These are phyloP conservation scores for Erodium maritimum DNA, from an alignment of 345 rosid species.

Conservation along the genomic window DNA sequence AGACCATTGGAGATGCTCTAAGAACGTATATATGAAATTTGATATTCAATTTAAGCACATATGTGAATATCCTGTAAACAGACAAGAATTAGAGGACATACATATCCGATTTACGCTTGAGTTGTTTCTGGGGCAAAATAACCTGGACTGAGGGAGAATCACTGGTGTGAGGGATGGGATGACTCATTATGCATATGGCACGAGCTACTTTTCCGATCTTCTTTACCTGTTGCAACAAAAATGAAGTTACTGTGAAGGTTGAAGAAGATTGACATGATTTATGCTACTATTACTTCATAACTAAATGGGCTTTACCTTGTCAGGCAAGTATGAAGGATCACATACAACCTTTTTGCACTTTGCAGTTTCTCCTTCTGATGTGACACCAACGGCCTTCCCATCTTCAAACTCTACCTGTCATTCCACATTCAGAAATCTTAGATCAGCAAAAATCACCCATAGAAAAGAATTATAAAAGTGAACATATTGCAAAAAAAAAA, in stretches of 20 bases:
- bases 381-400: slow-evolving; percentile 72
- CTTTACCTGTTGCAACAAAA: slow-evolving; percentile 41
- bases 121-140: slow-evolving; percentile 91
- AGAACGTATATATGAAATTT: too few species aligned
- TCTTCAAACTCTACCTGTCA: slow-evolving; percentile 63
- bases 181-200: slow-evolving; percentile 95
- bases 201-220: slow-evolving; percentile 86
- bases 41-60: background rate
- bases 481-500: too few species aligned
- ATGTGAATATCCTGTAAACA: background rate
- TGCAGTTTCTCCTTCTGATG: slow-evolving; percentile 84
- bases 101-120: slow-evolving; percentile 90
- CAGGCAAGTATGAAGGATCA: slow-evolving; percentile 76
- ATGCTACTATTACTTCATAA: background rate
- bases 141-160: slow-evolving; percentile 86
- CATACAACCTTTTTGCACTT: slow-evolving; percentile 90
- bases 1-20: too few species aligned
- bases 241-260: background rate
- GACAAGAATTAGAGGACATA: slow-evolving; percentile 15
- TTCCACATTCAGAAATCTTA: background rate
- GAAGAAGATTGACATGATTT: background rate
- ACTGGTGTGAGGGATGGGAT: slow-evolving; percentile 73
- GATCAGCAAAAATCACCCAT: background rate
- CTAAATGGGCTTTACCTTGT: slow-evolving; percentile 38
- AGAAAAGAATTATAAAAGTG: too few species aligned